Evolutionary conservation across 2,329 filamentous ascomycete species (phyloP).

Genomic region (Hypoxylon sp.): DNA sequence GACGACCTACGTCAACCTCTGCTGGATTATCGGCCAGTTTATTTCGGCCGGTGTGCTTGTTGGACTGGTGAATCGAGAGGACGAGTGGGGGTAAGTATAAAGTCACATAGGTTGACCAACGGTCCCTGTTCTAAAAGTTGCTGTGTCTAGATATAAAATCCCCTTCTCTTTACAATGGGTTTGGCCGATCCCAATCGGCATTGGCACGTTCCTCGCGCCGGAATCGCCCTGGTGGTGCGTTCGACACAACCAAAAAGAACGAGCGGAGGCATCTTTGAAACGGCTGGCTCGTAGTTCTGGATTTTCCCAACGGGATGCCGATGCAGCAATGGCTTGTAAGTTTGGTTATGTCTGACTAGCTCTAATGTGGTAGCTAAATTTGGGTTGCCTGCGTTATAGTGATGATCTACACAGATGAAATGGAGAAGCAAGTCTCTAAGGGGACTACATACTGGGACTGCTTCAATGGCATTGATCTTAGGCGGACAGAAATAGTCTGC

Average conservation of each 20-base stretch:
- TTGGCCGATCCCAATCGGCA: slow-evolving; percentile 52
- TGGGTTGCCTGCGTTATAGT: slow-evolving; percentile 50
- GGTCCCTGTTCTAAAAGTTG: slow-evolving; percentile 9
- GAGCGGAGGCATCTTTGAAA: slow-evolving; percentile 48
- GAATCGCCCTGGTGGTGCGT: slow-evolving; percentile 54
- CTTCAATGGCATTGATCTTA: slow-evolving; percentile 59
- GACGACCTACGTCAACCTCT: slow-evolving; percentile 52
- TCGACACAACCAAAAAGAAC: slow-evolving; percentile 44
- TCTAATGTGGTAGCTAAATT: not conserved
- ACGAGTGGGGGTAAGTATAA: slow-evolving; percentile 52
- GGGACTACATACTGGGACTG: slow-evolving; percentile 59
- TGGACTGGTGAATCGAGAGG: slow-evolving; percentile 45
- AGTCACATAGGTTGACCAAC: not conserved
- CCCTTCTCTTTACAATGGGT: slow-evolving; percentile 53
- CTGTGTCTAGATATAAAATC: slow-evolving; percentile 49
- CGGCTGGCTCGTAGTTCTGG: slow-evolving; percentile 52
- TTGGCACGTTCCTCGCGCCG: slow-evolving; percentile 51
- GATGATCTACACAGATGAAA: slow-evolving; percentile 61
- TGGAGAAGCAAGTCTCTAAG: slow-evolving; percentile 55
- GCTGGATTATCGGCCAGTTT: slow-evolving; percentile 58
- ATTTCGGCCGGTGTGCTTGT: slow-evolving; percentile 55
- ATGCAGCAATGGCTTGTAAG: slow-evolving; percentile 51
- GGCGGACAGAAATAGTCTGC: slow-evolving; percentile 57
- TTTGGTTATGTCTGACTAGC: not conserved
- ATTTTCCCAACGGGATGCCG: slow-evolving; percentile 51